phyloP scores from a whole-genome alignment of 148 eudicot genomes.

The Rhododendron ovatum region DNA sequence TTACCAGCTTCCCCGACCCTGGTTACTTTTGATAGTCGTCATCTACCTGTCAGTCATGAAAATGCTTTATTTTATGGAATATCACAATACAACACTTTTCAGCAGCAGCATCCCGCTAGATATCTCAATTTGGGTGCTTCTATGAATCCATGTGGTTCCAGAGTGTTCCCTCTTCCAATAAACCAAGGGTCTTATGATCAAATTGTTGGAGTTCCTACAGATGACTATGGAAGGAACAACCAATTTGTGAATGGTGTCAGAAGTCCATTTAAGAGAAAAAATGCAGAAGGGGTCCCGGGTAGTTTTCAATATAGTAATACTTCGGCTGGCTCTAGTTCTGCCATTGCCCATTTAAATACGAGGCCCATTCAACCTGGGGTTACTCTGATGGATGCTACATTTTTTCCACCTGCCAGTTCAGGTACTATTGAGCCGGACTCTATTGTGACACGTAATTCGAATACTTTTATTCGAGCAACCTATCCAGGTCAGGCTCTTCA shows the following conservation, averaged over 20 bases:
- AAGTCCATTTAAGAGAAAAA: constrained; percentile 68
- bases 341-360: constrained; percentile 35
- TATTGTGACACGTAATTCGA: constrained; percentile 31
- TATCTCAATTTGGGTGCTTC: constrained; percentile 46
- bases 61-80: constrained; percentile 46
- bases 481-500: constrained; percentile 49
- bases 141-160: constrained; percentile 31
- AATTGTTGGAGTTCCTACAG: constrained; percentile 31
- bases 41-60: constrained; percentile 39
- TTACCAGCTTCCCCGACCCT: constrained; percentile 47
- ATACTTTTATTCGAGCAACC: constrained; percentile 47
- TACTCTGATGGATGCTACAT: constrained; percentile 34
- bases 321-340: constrained; percentile 62
- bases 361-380: constrained; percentile 40
- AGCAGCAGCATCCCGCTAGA: constrained; percentile 46
- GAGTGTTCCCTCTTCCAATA: constrained; percentile 51
- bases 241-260: constrained; percentile 41
- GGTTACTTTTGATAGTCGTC: constrained; percentile 41
- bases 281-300: constrained; percentile 44
- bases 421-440: constrained; percentile 30
- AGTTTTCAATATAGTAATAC: constrained; percentile 38
- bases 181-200: constrained; percentile 53
- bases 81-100: constrained; percentile 38
- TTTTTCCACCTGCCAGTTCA: constrained; percentile 18
- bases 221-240: constrained; percentile 41